Evolutionary conservation across 495 filamentous ascomycete species (phyloP).

Genomic region (Neurospora intermedia): DNA sequence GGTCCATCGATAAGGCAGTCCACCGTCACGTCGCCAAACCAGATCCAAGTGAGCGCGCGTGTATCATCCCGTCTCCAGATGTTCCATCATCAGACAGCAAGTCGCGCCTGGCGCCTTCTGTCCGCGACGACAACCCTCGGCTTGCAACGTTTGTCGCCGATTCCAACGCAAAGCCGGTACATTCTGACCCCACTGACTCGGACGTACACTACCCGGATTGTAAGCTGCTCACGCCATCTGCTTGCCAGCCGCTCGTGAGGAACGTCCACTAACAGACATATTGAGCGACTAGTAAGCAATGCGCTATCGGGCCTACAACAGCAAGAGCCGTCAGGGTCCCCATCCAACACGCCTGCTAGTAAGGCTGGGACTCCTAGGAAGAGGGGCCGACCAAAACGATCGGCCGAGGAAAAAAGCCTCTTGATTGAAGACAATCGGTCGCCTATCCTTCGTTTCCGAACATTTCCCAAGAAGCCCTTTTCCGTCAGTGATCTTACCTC

Average conservation of each 20-base stretch:
- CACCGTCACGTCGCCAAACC: neutral
- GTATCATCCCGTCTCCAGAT: neutral
- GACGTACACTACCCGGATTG: conserved; percentile 35
- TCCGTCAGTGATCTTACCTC: conserved; percentile 82
- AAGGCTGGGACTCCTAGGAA: neutral
- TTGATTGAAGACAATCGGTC: conserved; percentile 23
- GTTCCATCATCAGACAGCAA: neutral
- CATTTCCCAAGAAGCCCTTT: conserved; percentile 64
- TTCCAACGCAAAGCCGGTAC: conserved; percentile 6
- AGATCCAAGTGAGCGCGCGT: neutral
- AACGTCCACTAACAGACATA: conserved; percentile 36
- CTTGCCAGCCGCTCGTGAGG: neutral
- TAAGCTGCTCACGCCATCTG: conserved; percentile 20
- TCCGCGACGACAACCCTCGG: neutral
- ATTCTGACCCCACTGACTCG: conserved; percentile 5
- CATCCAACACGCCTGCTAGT: neutral
- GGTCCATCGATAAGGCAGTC: neutral
- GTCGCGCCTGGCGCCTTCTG: conserved; percentile 7
- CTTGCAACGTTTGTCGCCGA: conserved; percentile 11
- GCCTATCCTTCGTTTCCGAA: conserved; percentile 62
- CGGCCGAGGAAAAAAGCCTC: neutral
- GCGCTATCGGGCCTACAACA: conserved; percentile 14
- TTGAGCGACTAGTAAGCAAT: conserved; percentile 59
- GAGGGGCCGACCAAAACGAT: neutral
- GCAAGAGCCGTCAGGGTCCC: neutral